Percentiles rank a stretch among this genome's conserved stretches.
phyloP scores from a whole-genome alignment of 1,284 basidiomycete species.

The Prillingera fragicola region DNA sequence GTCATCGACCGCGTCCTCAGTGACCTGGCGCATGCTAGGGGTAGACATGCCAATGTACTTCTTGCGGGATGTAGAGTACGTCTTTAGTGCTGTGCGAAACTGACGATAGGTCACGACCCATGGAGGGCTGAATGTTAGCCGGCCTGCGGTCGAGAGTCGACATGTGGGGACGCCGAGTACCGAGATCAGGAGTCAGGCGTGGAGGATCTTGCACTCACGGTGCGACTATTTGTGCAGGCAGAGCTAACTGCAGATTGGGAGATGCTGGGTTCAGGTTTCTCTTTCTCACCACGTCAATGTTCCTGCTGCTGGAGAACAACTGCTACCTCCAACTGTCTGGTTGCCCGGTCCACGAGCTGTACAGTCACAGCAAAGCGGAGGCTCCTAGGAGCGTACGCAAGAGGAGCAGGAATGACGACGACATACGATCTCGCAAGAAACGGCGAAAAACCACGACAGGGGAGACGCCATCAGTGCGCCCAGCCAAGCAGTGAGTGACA shows the following conservation, averaged over 20 bases:
- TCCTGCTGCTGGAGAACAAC: constrained; percentile 47
- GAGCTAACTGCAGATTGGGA: constrained; percentile 41
- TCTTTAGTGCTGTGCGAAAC: no score
- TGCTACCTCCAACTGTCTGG: constrained; percentile 52
- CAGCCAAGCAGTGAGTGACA: no score
- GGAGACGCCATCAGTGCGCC: no score
- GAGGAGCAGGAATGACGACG: constrained; percentile 11
- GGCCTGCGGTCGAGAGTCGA: constrained; percentile 20
- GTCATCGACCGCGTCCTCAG: constrained; percentile 29
- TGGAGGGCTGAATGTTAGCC: constrained; percentile 21
- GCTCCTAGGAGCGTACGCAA: no score
- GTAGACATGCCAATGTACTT: constrained; percentile 20
- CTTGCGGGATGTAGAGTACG: constrained; percentile 21
- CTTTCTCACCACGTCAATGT: constrained; percentile 48
- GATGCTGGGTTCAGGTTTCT: constrained; percentile 47
- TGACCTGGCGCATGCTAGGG: constrained; percentile 16
- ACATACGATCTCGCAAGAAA: no score
- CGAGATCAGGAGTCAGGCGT: constrained; percentile 18
- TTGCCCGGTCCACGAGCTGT: constrained; percentile 39
- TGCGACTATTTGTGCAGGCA: constrained; percentile 2
- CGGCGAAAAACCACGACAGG: no score
- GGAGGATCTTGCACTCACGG: constrained; percentile 33
- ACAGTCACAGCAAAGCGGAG: constrained; percentile 15
- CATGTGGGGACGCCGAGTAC: constrained; percentile 23
- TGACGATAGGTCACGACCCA: no score